Percentiles rank a stretch among this genome's conserved stretches.
These are phyloP conservation scores for Coemansia sp. DNA, from an alignment of 192 early-diverging fungal genomes.

Conservation along the genomic window DNA sequence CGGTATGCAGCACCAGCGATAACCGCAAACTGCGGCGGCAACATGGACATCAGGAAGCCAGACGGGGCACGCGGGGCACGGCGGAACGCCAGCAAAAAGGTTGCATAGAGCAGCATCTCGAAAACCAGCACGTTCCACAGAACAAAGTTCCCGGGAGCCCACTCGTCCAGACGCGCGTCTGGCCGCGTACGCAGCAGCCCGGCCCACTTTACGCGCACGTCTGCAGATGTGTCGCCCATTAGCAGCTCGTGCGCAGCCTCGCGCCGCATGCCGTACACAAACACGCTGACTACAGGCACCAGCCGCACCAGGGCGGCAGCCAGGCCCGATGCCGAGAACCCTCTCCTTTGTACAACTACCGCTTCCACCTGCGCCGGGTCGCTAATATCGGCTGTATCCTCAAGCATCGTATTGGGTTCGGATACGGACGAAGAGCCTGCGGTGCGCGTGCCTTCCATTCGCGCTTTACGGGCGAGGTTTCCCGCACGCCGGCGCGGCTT, in stretches of 20 bases:
- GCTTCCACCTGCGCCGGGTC: constrained; percentile 16
- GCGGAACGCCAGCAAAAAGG: constrained; percentile 1
- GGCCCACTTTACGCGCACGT: constrained; percentile 34
- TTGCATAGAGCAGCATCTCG: constrained; percentile 19
- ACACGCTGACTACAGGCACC: constrained; percentile 26
- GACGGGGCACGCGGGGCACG: not conserved
- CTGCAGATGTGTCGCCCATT: constrained; percentile 27
- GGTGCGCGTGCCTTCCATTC: constrained; percentile 15
- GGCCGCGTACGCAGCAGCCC: constrained; percentile 28
- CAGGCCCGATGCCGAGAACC: constrained; percentile 34
- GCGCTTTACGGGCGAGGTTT: constrained; percentile 46
- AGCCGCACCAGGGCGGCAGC: constrained; percentile 24
- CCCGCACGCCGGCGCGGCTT: constrained; percentile 33
- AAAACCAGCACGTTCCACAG: constrained; percentile 35
- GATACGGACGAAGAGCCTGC: not conserved
- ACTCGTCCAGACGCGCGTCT: constrained; percentile 36
- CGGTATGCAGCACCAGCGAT: constrained; percentile 11
- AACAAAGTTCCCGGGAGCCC: constrained; percentile 29
- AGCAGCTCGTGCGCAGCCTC: constrained; percentile 31
- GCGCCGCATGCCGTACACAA: constrained; percentile 34
- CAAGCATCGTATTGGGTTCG: not conserved
- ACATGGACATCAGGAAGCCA: constrained; percentile 7
- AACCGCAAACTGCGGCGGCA: constrained; percentile 12
- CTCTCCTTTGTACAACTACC: constrained; percentile 1
- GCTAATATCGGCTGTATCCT: constrained; percentile 26